A percentile compares a stretch with the other conserved stretches of the same genome.
Conservation (phyloP, 345 rosid genomes). For the Capsella bursapastoris region DNA sequence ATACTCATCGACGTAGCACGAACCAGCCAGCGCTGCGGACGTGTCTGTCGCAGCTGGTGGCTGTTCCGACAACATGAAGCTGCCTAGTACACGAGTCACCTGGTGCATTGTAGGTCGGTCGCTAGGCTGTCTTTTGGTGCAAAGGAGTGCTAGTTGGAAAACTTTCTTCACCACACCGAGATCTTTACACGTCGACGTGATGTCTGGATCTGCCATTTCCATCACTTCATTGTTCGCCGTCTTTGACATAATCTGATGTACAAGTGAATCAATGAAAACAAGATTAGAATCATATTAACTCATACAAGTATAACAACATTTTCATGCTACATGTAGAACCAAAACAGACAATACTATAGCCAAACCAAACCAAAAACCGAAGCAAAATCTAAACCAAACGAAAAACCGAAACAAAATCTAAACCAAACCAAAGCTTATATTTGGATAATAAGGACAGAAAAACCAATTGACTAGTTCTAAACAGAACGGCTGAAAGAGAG, state of each 20-base stretch:
- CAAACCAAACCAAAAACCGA: not conserved
- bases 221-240: slow-evolving; percentile 81
- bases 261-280: not conserved
- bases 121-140: slow-evolving; percentile 78
- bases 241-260: slow-evolving; percentile 75
- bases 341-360: not conserved
- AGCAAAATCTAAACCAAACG: not conserved
- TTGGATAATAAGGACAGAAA: not conserved
- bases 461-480: not conserved
- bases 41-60: slow-evolving; percentile 36
- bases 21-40: slow-evolving; percentile 48
- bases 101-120: slow-evolving; percentile 95
- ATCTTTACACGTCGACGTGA: slow-evolving; percentile 75
- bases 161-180: slow-evolving; percentile 84
- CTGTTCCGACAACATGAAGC: slow-evolving; percentile 60
- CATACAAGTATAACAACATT: not conserved
- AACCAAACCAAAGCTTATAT: not conserved
- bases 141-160: slow-evolving; percentile 85
- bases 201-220: slow-evolving; percentile 84
- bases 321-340: not conserved
- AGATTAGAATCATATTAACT: not conserved
- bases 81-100: slow-evolving; percentile 76
- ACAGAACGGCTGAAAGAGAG: not conserved
- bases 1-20: slow-evolving; percentile 79
- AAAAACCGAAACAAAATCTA: not conserved